Base-by-base conservation (phyloP, 2,329 filamentous ascomycete species). In the Penicillium sp. region DNA sequence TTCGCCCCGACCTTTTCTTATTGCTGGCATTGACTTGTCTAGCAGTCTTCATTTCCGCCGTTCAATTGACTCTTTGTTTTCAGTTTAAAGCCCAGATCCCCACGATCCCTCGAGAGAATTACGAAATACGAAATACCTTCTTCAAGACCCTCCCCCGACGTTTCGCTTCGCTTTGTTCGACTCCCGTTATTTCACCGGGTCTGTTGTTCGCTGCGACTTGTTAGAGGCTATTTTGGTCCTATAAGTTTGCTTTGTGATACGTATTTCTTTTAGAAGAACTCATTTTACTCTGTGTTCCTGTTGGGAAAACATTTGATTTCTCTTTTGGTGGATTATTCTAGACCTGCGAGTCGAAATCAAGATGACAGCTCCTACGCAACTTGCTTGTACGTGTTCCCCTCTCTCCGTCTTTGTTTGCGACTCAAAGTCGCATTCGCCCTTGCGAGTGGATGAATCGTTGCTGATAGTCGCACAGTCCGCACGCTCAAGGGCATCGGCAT, bases 401-500 rank as follows among this genome's bases (percentile, higher is more conserved):
- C 27, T 30, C 34, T 23, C 13, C 23, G 32, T 41, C 19, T 11
- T 39, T 18, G 14, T 46, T 36, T 32, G 6, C 39, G 39, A 29
- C 10, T 51, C 10, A 30, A 14, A 30, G 23, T 38, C 30, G 40
- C 10, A 42, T 34, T 32, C 2, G 36, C 42, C n/a, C 16, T 19
- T 9, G 30, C 7, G 23, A 36, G 36, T 47, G 35, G 39, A 50
- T 54, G 47, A 32, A 46, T 60, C 51, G 58, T 63, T 53, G 65
- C 55, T 61, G 30, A 56, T 49, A 58, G 45, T 42, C 40, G 30
- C 61, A 82, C 63, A 87, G 84, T 89, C 83, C 91, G 94, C 79
- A 97, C 94, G 76, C 89, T 92, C 78, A 97, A 97, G 86, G 88
- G 87, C 76, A 92, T 99, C 80, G 92, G 92, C 70, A 82, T 97